Percentiles rank a stretch among this genome's conserved stretches.
Conservation (phyloP, 805 yeast genomes). For the Zygosaccharomyces pseudorouxii region DNA sequence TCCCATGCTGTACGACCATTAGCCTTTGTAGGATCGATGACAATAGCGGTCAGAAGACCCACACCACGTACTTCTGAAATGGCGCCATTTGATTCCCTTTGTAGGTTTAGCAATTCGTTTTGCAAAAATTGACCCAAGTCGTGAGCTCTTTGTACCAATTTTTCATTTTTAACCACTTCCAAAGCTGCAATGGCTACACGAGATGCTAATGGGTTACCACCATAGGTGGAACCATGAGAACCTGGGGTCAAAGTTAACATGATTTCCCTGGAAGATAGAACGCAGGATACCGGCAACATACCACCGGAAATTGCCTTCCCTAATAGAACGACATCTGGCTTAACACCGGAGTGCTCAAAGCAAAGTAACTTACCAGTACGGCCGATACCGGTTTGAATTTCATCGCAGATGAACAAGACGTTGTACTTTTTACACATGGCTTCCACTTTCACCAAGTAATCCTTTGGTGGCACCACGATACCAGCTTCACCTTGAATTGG, state of each 20-base stretch:
- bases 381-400: slow-evolving; percentile 96
- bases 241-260: slow-evolving; percentile 91
- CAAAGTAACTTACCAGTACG: slow-evolving; percentile 94
- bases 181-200: slow-evolving; percentile 91
- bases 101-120: slow-evolving; percentile 50
- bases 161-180: slow-evolving; percentile 83
- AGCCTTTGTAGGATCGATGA: slow-evolving; percentile 77
- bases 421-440: slow-evolving; percentile 76
- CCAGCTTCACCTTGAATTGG: slow-evolving; percentile 99
- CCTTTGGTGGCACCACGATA: slow-evolving; percentile 86
- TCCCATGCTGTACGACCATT: slow-evolving; percentile 96
- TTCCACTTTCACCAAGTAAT: slow-evolving; percentile 68
- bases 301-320: slow-evolving; percentile 98
- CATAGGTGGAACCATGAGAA: slow-evolving; percentile 95
- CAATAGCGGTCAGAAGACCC: slow-evolving; percentile 87
- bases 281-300: slow-evolving; percentile 87
- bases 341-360: slow-evolving; percentile 77
- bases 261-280: slow-evolving; percentile 81
- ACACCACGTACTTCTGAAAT: slow-evolving; percentile 68
- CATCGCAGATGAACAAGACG: slow-evolving; percentile 88
- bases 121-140: slow-evolving; percentile 68
- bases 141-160: slow-evolving; percentile 71
- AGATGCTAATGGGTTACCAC: slow-evolving; percentile 95
- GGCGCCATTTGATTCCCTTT: slow-evolving; percentile 49
- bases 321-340: slow-evolving; percentile 83